Conservation (phyloP, 306 rosid genomes). For the Quercus bicolor region DNA sequence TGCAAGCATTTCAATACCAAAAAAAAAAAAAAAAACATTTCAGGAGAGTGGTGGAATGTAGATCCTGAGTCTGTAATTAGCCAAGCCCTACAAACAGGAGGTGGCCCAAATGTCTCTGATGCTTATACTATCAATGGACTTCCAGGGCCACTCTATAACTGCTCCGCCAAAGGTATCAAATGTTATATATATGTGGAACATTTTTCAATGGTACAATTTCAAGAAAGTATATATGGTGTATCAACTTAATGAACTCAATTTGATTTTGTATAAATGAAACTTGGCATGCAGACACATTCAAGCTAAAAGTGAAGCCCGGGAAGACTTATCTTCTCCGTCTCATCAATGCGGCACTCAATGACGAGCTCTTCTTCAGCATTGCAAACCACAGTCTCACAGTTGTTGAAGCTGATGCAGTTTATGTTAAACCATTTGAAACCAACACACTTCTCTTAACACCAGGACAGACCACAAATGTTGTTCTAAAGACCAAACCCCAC, state of each 20-base stretch:
- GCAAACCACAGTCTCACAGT: conserved; percentile 4
- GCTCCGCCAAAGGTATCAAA: conserved; percentile 3
- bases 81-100: conserved; percentile 12
- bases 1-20: too few species aligned
- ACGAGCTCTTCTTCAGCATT: conserved; percentile 9
- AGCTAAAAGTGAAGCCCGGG: conserved; percentile 5
- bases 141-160: conserved; percentile 4
- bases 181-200: not conserved
- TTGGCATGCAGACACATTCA: conserved; percentile 2
- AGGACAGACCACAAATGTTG: conserved; percentile 6
- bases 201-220: not conserved
- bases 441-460: not conserved
- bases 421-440: conserved; percentile 8
- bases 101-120: conserved; percentile 6
- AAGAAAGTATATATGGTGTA: not conserved
- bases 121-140: not conserved
- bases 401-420: conserved; percentile 6
- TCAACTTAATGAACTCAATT: not conserved
- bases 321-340: conserved; percentile 1
- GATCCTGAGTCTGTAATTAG: conserved; percentile 1
- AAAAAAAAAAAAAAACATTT: not conserved
- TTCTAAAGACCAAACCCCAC: conserved; percentile 6
- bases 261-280: not conserved
- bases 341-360: not conserved
- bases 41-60: conserved; percentile 10